Conservation (phyloP, 352 stramenopile species). For the Pythium myriotylum region DNA sequence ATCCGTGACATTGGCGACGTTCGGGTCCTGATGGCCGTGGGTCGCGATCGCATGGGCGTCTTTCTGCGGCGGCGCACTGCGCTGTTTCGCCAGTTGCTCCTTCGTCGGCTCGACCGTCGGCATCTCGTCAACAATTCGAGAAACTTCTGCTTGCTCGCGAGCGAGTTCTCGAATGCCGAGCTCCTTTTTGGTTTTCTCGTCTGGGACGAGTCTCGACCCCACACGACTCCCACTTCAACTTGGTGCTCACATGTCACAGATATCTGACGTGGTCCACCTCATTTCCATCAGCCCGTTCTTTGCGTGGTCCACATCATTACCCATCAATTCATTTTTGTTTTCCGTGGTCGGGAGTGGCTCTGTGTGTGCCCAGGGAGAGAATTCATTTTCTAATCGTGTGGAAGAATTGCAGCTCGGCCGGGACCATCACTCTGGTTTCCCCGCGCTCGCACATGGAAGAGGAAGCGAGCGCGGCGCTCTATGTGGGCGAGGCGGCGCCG, state of each 20-base stretch:
- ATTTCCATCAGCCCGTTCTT: constrained; percentile 17
- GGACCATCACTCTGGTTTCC: constrained; percentile 32
- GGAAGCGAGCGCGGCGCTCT: neutral
- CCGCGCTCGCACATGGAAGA: too few relatives aligned
- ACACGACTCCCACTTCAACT: constrained; percentile 14
- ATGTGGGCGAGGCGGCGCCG: neutral
- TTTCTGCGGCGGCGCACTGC: constrained; percentile 12
- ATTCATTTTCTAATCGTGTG: constrained; percentile 12
- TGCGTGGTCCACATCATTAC: neutral
- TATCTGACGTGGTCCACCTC: neutral
- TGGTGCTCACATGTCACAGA: constrained; percentile 18
- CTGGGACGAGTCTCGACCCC: too few relatives aligned
- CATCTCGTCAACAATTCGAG: constrained; percentile 1
- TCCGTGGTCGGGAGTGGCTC: too few relatives aligned
- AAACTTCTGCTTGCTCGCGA: neutral
- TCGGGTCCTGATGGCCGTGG: neutral
- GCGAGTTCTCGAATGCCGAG: neutral
- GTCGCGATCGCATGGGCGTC: constrained; percentile 6
- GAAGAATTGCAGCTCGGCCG: neutral
- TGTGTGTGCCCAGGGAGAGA: too few relatives aligned
- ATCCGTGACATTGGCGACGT: constrained; percentile 11
- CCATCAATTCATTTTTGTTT: neutral
- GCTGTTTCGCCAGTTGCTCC: constrained; percentile 15
- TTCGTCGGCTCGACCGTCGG: constrained; percentile 19
- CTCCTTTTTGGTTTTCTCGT: too few relatives aligned